These are phyloP conservation scores for Trifolium dubium DNA, from an alignment of 306 rosid species.

Conservation along the genomic window DNA sequence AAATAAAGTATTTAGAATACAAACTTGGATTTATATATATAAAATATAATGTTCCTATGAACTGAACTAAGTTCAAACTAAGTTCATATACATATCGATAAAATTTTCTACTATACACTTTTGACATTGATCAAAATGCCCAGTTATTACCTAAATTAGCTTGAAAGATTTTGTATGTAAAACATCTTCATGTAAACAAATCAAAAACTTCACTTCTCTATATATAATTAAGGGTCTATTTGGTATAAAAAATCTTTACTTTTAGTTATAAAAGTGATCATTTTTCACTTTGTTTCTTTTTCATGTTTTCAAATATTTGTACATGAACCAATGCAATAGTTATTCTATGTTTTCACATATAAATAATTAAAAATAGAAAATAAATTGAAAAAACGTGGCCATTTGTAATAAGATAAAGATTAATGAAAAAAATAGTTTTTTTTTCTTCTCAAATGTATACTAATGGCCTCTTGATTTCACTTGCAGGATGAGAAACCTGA, in stretches of 20 bases:
- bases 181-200: neutral
- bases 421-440: neutral
- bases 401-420: neutral
- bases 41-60: too few relatives aligned
- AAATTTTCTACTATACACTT: too few relatives aligned
- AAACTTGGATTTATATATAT: too few relatives aligned
- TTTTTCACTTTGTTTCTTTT: neutral
- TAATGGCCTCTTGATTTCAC: neutral
- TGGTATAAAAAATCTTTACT: neutral
- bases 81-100: too few relatives aligned
- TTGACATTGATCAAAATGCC: too few relatives aligned
- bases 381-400: neutral
- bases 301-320: neutral
- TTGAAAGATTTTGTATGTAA: neutral
- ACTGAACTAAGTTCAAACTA: too few relatives aligned
- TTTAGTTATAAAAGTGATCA: neutral
- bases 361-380: neutral
- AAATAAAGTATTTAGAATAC: too few relatives aligned
- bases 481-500: constrained; percentile 74
- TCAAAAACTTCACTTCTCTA: neutral
- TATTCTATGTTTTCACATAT: neutral
- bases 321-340: neutral
- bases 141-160: neutral
- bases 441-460: neutral
- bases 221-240: neutral